Base-by-base conservation (phyloP, 208 protist species). In the Leptomonas pyrrhocoris region DNA sequence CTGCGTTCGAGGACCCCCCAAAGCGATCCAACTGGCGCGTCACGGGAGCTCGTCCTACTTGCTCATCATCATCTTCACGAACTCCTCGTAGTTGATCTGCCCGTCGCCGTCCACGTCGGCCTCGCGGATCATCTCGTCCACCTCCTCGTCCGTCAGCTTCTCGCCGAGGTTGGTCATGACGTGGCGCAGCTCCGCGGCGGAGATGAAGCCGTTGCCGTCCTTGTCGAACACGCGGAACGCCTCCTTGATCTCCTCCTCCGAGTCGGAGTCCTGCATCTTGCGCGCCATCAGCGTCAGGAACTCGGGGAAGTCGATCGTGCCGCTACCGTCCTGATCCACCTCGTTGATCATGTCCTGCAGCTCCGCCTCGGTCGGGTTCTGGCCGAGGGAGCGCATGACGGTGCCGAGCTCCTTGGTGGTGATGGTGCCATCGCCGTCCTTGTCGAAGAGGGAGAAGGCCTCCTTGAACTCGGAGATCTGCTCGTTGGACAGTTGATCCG, bases 391-490 rank as follows among this genome's bases (percentile, higher is more conserved):
- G 77, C 98, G 95, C 99, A 99, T 99, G 25, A 99, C 98, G 49
- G 98, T 99, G 73, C 98, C 98, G n/a, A 99, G 90, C 89, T 99
- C 98, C 74, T 98, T 98, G 46, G 97, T 98, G 36, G 98, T 98
- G 87, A 99, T 99, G 68, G 83, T 94, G 67, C 98, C 98, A 94
- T 99, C 97, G 74, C 97, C 94, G 76, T 99, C 96, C 64, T 95
- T 91, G 81, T 99, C 97, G 50, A 99, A 99, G 25, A 99, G 93
- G 56, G 96, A 98, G 94, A 99, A 99, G 25, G 98, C 99, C 89
- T 99, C 99, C 92, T 99, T 99, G 92, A 99, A 99, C 88, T 99
- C 98, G 57, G 94, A 96, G 69, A 99, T 98, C 84, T 99, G 98
- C 88, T 99, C 98, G 85, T 99, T 97, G 53, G 98, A 96, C 57